Percentiles rank a stretch among this genome's conserved stretches.
These are phyloP conservation scores for Mycena kentingensis DNA, from an alignment of 768 basidiomycete genomes.

Conservation along the genomic window DNA sequence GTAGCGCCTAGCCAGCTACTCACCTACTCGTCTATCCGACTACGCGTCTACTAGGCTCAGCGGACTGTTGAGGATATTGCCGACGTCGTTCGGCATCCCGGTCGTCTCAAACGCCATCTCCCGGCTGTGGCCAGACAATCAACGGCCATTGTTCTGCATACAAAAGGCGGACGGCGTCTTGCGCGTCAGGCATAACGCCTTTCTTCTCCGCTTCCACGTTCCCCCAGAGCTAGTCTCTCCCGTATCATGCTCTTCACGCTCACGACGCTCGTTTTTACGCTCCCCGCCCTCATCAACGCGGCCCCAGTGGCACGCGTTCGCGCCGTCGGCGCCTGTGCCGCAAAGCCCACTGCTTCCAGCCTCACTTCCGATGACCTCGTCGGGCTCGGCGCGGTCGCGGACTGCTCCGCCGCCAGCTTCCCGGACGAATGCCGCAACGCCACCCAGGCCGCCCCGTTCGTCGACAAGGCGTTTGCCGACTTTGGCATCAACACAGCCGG, in stretches of 20 bases:
- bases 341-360: no score
- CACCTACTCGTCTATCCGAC: no score
- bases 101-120: no score
- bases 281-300: not conserved
- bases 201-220: not conserved
- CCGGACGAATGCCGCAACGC: conserved; percentile 25
- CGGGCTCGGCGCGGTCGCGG: conserved; percentile 20
- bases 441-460: conserved; percentile 26
- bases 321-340: no score
- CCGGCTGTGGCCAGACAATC: no score
- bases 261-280: not conserved
- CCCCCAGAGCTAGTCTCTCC: not conserved
- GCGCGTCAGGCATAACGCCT: no score
- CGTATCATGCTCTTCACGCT: not conserved
- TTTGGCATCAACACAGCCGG: conserved; percentile 21
- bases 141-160: no score
- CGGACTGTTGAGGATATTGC: no score
- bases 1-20: no score
- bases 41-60: no score
- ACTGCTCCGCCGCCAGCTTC: conserved; percentile 20
- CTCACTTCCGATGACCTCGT: conserved; percentile 24
- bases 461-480: conserved; percentile 24
- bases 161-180: no score
- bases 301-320: not conserved
- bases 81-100: no score